Percentiles rank a stretch among this genome's conserved stretches.
Conservation (phyloP, 2,329 filamentous ascomycete species). For the Emergomyces orientalis region DNA sequence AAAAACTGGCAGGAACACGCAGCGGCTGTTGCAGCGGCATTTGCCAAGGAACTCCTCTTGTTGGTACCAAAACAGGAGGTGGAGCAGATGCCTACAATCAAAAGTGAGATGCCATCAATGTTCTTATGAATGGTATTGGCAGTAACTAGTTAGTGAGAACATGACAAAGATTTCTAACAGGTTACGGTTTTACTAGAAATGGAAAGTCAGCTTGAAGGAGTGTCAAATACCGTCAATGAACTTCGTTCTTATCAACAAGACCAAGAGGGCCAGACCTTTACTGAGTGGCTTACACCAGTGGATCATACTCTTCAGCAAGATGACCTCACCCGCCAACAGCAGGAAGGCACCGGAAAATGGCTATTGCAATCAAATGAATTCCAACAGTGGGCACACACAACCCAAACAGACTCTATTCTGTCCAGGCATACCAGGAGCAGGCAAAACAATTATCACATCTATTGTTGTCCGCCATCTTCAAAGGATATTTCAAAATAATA, state of each 20-base stretch:
- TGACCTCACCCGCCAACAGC: constrained; percentile 29
- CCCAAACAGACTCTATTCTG: constrained; percentile 4
- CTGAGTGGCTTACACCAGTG: constrained; percentile 32
- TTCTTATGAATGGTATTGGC: too few relatives aligned
- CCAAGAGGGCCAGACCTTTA: not conserved
- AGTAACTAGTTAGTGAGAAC: too few relatives aligned
- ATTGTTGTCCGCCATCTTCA: constrained; percentile 11
- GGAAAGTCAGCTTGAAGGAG: not conserved
- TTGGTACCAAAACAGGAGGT: not conserved
- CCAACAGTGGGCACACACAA: constrained; percentile 11
- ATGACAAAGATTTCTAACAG: too few relatives aligned
- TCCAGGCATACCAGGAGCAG: constrained; percentile 14
- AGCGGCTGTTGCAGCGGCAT: constrained; percentile 15
- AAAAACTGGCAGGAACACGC: constrained; percentile 16
- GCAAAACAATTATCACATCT: constrained; percentile 14
- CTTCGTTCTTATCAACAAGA: not conserved
- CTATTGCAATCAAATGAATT: constrained; percentile 35
- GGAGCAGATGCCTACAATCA: not conserved
- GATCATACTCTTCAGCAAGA: constrained; percentile 35
- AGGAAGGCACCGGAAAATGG: constrained; percentile 41
- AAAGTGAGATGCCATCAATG: not conserved
- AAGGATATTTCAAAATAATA: not conserved
- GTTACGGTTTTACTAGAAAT: not conserved
- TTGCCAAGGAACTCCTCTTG: constrained; percentile 15
- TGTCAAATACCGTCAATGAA: not conserved